Evolutionary conservation across 139 green algal species (phyloP), one percentile per base, ranked within the genome.

Genomic region (Chlorella sp.): DNA sequence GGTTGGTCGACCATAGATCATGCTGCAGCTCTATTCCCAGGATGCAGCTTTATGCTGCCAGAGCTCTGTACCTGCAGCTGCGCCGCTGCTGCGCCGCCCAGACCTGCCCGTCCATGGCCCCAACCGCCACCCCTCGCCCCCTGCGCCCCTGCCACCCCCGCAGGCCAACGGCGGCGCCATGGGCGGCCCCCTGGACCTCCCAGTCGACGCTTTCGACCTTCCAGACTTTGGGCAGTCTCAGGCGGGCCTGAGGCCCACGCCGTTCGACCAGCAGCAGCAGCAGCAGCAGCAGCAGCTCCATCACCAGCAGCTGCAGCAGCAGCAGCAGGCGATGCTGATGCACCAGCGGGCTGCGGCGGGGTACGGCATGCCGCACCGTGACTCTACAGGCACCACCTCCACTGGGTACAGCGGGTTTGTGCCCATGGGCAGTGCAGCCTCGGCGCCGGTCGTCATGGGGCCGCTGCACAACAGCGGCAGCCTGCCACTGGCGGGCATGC

Each of bases 131-230:
- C 46, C 46, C 8, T 11, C 46, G 8, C 11, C 46, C 46, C 46
- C 46, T 11, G 11, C 46, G 8, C 46, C 46, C 11, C 8, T 11
- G 8, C 51, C 51, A 60, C 9, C n/a, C n/a, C n/a, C n/a, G 51
- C 51, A 60, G 51, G 51, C 51, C 51, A 60, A 20, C 41, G 60
- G 48, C 56, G 28, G 14, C 14, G 82, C 82, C 41, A 80, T 79
- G 11, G 34, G 54, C 17, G 77, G 76, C 38, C 87, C 87, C 41
- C 72, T 90, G 14, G 84, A 88, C 36, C 40, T 88, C 7, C 68
- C 87, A 20, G 40, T 62, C 17, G 87, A 90, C 26, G 68, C 54
- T 26, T 90, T 90, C 80, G 87, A 90, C 70, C 43, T 90, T n/a
- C 77, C 82, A 72, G 76, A 72, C 24, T 7, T 26, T 1, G 14